Base-by-base conservation (phyloP, 176 grass and related monocot genomes). In the Hyparrhenia diplandra region DNA sequence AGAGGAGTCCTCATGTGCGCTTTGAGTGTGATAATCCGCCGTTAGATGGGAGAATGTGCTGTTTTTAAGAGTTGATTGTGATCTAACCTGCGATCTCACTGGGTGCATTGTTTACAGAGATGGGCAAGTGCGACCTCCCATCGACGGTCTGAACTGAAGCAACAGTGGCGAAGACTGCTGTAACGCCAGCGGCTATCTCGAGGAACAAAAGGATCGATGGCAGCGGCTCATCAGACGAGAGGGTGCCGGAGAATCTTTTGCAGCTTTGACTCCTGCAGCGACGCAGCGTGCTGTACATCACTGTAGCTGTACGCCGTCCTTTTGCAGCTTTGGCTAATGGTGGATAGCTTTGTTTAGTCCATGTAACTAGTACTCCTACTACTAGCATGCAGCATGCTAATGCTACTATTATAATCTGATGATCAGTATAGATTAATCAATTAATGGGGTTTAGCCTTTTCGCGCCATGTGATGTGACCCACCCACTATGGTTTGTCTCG, bases 41-140 rank as follows among this genome's bases (percentile, higher is more conserved):
- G 31, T 10, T 66, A 37, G 29, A 65, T 45, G 4, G 58, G 73
- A 34, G 73, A 69, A 28, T 45, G 10, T 61, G 3, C 13, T 12
- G 11, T 29, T 65, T 58, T 45, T 66, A 20, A 39, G 2, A 18
- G 30, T 51, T 25, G 20, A 13, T 54, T 43, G 34, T 47, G 40
- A 62, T 34, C 18, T 31, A 71, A 55, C 5, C 14, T 1, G 13
- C 13, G 21, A 77, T 66, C 77, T 85, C 52, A 85, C 65, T 78
- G 8, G 58, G 4, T 11, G 21, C 51, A 20, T 43, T 73, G 39
- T 71, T 76, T 90, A 25, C 85, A 94, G 92, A 84, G 86, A 81
- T 89, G 45, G 92, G 92, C 39, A 88, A 83, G 73, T 94, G 92
- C 67, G 88, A 80, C 43, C 92, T 94, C 18, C 88, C 92, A 2